Evolutionary conservation across 2,329 filamentous ascomycete genomes (phyloP).

Genomic region (Trichoderma guizhouense): DNA sequence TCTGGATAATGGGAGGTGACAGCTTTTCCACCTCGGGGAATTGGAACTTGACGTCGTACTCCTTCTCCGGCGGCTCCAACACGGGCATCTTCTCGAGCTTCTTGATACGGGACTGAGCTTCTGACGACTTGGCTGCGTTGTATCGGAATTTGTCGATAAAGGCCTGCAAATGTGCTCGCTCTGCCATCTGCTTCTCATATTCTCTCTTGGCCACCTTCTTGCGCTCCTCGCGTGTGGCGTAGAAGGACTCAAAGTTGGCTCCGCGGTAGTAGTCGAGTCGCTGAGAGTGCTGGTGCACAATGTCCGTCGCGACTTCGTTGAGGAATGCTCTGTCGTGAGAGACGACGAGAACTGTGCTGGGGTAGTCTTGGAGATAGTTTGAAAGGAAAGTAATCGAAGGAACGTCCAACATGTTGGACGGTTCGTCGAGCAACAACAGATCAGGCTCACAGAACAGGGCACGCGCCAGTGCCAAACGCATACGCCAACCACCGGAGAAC

Average conservation of each 20-base stretch:
- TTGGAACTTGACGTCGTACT: conserved; percentile 94
- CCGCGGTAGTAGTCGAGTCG: conserved; percentile 98
- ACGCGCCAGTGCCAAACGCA: conserved; percentile 91
- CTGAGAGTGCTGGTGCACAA: conserved; percentile 97
- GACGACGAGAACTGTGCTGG: conserved; percentile 91
- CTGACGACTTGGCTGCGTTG: conserved; percentile 97
- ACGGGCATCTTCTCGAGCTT: conserved; percentile 97
- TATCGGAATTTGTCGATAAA: conserved; percentile 99
- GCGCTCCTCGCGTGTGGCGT: conserved; percentile 93
- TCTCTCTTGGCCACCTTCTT: conserved; percentile 95
- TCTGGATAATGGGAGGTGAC: conserved; percentile 95
- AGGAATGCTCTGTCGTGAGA: conserved; percentile 99
- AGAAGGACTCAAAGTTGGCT: conserved; percentile 96
- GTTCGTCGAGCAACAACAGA: conserved; percentile 92
- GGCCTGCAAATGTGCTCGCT: conserved; percentile 87
- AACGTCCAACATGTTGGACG: conserved; percentile 99
- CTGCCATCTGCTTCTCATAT: conserved; percentile 97
- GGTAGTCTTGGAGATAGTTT: conserved; percentile 90
- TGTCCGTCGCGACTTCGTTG: conserved; percentile 98
- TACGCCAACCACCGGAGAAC: conserved; percentile 99
- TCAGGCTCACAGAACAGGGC: conserved; percentile 98
- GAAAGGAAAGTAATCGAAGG: conserved; percentile 98
- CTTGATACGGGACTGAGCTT: conserved; percentile 98
- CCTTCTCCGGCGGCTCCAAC: conserved; percentile 82
- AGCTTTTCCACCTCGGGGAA: conserved; percentile 98